Evolutionary conservation across 2,329 filamentous ascomycete species (phyloP), one percentile per base, ranked within the genome.

Genomic region (Ophiostoma piceae): DNA sequence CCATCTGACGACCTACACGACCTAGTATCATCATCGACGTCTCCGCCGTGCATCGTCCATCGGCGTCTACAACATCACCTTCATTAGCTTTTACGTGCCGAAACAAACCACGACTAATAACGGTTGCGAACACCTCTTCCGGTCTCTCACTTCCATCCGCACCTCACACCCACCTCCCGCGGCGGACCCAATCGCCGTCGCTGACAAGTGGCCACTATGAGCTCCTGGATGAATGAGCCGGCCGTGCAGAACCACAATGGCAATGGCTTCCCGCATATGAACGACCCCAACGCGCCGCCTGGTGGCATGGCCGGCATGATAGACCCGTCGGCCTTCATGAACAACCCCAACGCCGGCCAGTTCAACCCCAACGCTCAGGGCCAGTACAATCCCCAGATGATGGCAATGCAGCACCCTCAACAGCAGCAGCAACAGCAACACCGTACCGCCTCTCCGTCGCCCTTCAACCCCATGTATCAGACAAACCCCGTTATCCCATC

Each of bases 401-500:
- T 82, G 72, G 82, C 79, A 77, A 90, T 94, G 86, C 91, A 92
- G 78, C 77, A 81, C 68, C 79, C 79, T 66, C 79, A 79, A 6
- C 79, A 74, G 19, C 74, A 74, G 57, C 68, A 71, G 26, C 68
- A 70, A 16, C 43, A 66, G 2, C 71, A 70, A 6, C 41, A 67
- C 19, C 92, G 92, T 84, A 94, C 92, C 80, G 88, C 88, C 72
- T 94, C 92, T 69, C 91, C 91, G 64, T 88, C 88, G 16, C 57
- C 64, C 71, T 86, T 90, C 76, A 91, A 91, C 76, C 87, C 90
- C 72, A 86, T 87, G 76, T 96, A 94, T 82, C 90, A 93, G 78
- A 92, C 92, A 74, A 94, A 92, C 80, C 85, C 90, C 66, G 88
- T 96, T 76, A 89, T 97, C 74, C 94, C 94, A 71, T 94, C 94